phyloP scores from a whole-genome alignment of 768 basidiomycete genomes.

The Lentinula lateritia region DNA sequence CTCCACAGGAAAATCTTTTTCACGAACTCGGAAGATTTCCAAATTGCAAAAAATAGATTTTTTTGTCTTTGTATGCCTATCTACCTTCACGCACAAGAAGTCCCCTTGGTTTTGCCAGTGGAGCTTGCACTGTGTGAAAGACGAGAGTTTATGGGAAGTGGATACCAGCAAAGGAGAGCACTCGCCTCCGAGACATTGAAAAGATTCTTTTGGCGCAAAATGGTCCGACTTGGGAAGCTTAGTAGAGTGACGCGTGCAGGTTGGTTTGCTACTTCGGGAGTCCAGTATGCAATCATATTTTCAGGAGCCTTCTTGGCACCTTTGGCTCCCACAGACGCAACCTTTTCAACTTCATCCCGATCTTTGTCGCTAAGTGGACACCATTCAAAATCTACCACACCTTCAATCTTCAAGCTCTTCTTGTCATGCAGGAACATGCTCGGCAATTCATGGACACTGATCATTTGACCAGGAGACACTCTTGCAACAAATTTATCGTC shows the following conservation, averaged over 20 bases:
- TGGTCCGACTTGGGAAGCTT: slow-evolving; percentile 77
- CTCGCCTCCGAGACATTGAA: slow-evolving; percentile 96
- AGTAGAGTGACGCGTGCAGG: slow-evolving; percentile 95
- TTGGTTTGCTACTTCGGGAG: slow-evolving; percentile 92
- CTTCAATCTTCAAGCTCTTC: slow-evolving; percentile 96
- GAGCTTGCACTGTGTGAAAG: slow-evolving; percentile 74
- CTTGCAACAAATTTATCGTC: slow-evolving; percentile 95
- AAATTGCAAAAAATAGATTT: slow-evolving; percentile 98
- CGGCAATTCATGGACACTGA: slow-evolving; percentile 94
- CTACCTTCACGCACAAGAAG: slow-evolving; percentile 98
- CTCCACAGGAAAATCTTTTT: slow-evolving; percentile 97
- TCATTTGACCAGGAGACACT: slow-evolving; percentile 84
- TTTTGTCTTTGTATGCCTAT: slow-evolving; percentile 97
- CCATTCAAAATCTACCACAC: slow-evolving; percentile 98
- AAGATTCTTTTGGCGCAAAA: slow-evolving; percentile 90
- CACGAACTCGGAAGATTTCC: slow-evolving; percentile 94
- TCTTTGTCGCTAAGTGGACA: slow-evolving; percentile 91
- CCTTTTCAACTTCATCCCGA: slow-evolving; percentile 61
- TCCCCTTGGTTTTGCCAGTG: slow-evolving; percentile 99
- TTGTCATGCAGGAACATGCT: slow-evolving; percentile 92
- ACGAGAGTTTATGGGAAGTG: slow-evolving; percentile 1
- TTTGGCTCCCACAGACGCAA: slow-evolving; percentile 30
- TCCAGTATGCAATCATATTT: slow-evolving; percentile 97
- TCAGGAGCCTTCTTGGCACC: slow-evolving; percentile 64
- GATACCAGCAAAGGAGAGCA: slow-evolving; percentile 11